Conservation (phyloP, 768 basidiomycete genomes). For the Pulveroboletus sp. region DNA sequence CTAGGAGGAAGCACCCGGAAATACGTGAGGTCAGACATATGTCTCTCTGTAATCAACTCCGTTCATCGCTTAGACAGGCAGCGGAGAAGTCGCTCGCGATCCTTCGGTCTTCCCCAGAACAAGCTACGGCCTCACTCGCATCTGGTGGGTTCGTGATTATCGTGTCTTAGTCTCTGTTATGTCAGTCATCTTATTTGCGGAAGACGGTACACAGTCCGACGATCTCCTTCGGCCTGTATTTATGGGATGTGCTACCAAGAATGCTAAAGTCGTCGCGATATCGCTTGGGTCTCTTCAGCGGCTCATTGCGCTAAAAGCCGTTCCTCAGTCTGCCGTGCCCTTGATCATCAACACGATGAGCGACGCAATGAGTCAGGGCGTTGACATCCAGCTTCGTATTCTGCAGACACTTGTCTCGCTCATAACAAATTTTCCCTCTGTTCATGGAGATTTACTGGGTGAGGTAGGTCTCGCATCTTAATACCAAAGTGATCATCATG, state of each 20-base stretch:
- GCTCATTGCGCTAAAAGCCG: slow-evolving; percentile 82
- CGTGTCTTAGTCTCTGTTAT: not conserved
- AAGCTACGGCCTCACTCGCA: slow-evolving; percentile 67
- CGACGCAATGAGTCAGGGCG: slow-evolving; percentile 88
- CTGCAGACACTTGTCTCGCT: slow-evolving; percentile 90
- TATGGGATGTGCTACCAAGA: slow-evolving; percentile 91
- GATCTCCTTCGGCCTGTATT: slow-evolving; percentile 85
- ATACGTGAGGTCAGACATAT: slow-evolving; percentile 77
- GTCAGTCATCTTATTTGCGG: slow-evolving; percentile 9
- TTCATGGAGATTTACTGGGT: slow-evolving; percentile 77
- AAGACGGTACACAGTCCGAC: slow-evolving; percentile 77
- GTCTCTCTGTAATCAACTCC: not conserved
- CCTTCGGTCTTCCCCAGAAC: slow-evolving; percentile 78
- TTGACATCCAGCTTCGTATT: slow-evolving; percentile 94
- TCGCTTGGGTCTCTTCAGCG: slow-evolving; percentile 89
- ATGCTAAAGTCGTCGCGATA: slow-evolving; percentile 91
- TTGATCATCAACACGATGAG: slow-evolving; percentile 81
- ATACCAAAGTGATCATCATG: rapidly evolving
- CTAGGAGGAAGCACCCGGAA: slow-evolving; percentile 85
- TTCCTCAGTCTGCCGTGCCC: slow-evolving; percentile 76
- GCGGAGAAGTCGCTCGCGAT: slow-evolving; percentile 86
- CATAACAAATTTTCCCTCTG: slow-evolving; percentile 80
- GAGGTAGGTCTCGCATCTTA: slow-evolving; percentile 52
- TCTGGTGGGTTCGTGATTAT: slow-evolving; percentile 52
- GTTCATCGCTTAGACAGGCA: slow-evolving; percentile 47